Base-by-base conservation (phyloP, 768 basidiomycete genomes). In the Panellus pusillus region DNA sequence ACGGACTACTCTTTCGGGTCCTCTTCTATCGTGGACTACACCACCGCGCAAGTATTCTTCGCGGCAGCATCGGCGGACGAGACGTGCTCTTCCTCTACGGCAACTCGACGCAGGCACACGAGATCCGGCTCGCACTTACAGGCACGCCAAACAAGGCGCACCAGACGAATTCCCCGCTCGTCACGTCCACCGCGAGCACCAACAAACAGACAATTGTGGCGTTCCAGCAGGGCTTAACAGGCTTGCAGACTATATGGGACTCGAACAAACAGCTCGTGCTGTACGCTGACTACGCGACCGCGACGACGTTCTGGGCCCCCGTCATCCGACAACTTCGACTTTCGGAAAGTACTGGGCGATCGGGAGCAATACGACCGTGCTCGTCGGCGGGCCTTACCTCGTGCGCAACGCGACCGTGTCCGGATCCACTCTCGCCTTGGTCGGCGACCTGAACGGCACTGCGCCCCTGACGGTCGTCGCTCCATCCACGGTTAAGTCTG, bases 261-360 rank as follows among this genome's bases (percentile, higher is more conserved):
- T 84, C 86, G 0, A 72, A 79, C 40, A 77, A 77, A 1, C 86
- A 89, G 61, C 75, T 91, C 17, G 68, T 93, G 24, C 69, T 92
- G 12, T 91, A 76, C 61, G 80, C 82, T 7, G 89, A 92, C 63
- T 76, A 82, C 0, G 70, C 63, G 13, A 87, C 86, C 0, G 84
- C 86, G 3, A 79, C 77, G 28, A 86, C 84, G 0, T 90, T 91
- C 73, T 93, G 87, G 84, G 76, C 86, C 5, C 92, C 92, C 1
- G 76, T 80, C 15, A 74, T 92, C 39, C 68, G 6, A 69, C 71
- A 0, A 58, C 64, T 6, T 58, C 66, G 5, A 67, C 77, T 12
- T 74, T 86, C 50, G 72, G 72, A 38, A 82, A 80, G 60, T 91
- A 75, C 74, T 92, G 86, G 85, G 75, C 82, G 47, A 71, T 89